Evolutionary conservation across 345 rosid species (phyloP).

Genomic region (Hibiscus syriacus): DNA sequence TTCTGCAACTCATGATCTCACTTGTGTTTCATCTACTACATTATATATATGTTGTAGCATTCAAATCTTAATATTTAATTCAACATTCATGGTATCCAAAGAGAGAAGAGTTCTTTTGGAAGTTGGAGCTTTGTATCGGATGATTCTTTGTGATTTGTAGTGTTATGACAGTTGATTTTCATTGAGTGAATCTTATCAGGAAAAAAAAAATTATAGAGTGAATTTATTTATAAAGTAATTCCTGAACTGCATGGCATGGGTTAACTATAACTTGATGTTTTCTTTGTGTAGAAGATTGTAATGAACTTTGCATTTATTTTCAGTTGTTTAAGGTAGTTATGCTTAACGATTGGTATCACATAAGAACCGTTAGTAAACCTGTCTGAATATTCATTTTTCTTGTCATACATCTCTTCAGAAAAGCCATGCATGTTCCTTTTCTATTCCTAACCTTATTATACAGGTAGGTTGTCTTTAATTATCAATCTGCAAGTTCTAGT

Average conservation of each 20-base stretch:
- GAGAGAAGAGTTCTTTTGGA: conserved; percentile 18
- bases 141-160: conserved; percentile 36
- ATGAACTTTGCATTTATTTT: background rate
- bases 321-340: background rate
- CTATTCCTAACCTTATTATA: background rate
- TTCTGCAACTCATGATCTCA: conserved; percentile 9
- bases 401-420: background rate
- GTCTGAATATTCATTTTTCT: background rate
- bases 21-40: conserved; percentile 5
- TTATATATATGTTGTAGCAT: conserved; percentile 24
- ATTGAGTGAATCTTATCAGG: conserved; percentile 18
- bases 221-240: conserved; percentile 6
- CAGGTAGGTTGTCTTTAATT: background rate
- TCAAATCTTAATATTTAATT: conserved; percentile 20
- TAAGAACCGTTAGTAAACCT: background rate
- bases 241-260: conserved; percentile 5
- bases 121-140: conserved; percentile 23
- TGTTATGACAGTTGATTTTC: conserved; percentile 20
- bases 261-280: background rate
- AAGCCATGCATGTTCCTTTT: background rate
- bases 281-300: background rate
- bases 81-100: conserved; percentile 19
- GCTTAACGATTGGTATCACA: background rate
- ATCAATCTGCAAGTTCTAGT: background rate
- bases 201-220: too few relatives aligned